phyloP scores from a whole-genome alignment of 2,329 filamentous ascomycete species.

The Fusarium haematococcum region DNA sequence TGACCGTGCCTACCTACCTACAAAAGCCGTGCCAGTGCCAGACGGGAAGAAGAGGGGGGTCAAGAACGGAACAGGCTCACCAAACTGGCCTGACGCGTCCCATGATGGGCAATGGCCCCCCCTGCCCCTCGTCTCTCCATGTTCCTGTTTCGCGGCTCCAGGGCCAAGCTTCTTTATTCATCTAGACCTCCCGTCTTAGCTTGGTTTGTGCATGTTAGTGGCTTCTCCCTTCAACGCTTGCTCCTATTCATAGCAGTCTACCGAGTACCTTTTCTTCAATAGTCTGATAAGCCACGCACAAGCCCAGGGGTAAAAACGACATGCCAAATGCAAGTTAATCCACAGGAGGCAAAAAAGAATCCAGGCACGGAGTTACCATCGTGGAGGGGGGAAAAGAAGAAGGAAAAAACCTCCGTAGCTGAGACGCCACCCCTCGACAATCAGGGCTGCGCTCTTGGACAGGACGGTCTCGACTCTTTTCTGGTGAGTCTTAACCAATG shows the following conservation, averaged over 20 bases:
- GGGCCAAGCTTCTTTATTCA: constrained; percentile 12
- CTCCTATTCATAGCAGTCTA: not conserved
- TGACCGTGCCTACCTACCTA: constrained; percentile 23
- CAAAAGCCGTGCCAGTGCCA: not conserved
- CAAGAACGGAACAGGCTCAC: not conserved
- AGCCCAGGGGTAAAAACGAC: not conserved
- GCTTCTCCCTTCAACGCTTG: constrained; percentile 1
- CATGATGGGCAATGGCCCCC: not conserved
- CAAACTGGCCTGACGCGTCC: constrained; percentile 18
- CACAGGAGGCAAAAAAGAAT: not conserved
- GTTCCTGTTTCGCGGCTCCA: not conserved
- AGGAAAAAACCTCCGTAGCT: not conserved
- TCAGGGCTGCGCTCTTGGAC: not conserved
- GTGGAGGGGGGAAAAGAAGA: not conserved
- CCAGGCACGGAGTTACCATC: not conserved
- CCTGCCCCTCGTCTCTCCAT: not conserved
- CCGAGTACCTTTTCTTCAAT: constrained; percentile 1
- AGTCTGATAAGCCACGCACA: constrained; percentile 23
- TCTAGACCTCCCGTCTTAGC: constrained; percentile 9
- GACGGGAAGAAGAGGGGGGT: not conserved
- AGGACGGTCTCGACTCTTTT: constrained; percentile 10
- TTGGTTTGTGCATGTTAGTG: not conserved
- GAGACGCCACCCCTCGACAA: not conserved
- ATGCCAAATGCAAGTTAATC: constrained; percentile 7
- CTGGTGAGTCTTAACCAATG: not conserved